phyloP scores from a whole-genome alignment of 2,329 filamentous ascomycete genomes.

The Epichloe gansuensis region DNA sequence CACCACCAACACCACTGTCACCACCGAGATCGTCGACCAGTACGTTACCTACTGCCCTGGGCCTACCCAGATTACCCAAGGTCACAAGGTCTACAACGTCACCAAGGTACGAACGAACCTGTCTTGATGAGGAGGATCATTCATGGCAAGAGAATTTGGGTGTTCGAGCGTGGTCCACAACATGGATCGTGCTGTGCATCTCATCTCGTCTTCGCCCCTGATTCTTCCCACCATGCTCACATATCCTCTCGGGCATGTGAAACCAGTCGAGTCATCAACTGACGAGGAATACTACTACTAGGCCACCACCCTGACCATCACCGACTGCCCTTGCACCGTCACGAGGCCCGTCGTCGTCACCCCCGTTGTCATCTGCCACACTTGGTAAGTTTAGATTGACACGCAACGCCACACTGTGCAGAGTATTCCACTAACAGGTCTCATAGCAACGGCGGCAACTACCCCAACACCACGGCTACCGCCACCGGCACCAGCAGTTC shows the following conservation, averaged over 20 bases:
- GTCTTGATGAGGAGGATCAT: neutral
- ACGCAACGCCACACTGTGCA: too few relatives aligned
- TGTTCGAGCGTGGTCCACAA: too few relatives aligned
- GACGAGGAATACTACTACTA: constrained; percentile 13
- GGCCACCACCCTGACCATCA: constrained; percentile 59
- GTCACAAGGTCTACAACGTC: constrained; percentile 56
- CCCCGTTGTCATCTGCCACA: constrained; percentile 39
- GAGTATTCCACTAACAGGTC: constrained; percentile 10
- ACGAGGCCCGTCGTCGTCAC: constrained; percentile 44
- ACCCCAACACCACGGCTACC: constrained; percentile 22
- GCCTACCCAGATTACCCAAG: constrained; percentile 52
- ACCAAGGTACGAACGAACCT: constrained; percentile 36
- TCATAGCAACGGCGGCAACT: neutral
- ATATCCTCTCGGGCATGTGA: neutral
- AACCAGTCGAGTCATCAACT: neutral
- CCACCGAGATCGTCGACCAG: constrained; percentile 53
- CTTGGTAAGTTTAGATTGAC: constrained; percentile 30
- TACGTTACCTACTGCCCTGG: constrained; percentile 63
- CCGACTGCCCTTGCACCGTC: constrained; percentile 59
- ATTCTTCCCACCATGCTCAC: too few relatives aligned
- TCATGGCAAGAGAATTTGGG: too few relatives aligned
- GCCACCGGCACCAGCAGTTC: constrained; percentile 4
- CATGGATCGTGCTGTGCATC: neutral
- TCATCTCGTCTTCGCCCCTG: neutral
- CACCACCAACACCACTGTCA: constrained; percentile 37